These are phyloP conservation scores for Fusarium sp. DNA, from an alignment of 2,329 filamentous ascomycete genomes.

Conservation along the genomic window DNA sequence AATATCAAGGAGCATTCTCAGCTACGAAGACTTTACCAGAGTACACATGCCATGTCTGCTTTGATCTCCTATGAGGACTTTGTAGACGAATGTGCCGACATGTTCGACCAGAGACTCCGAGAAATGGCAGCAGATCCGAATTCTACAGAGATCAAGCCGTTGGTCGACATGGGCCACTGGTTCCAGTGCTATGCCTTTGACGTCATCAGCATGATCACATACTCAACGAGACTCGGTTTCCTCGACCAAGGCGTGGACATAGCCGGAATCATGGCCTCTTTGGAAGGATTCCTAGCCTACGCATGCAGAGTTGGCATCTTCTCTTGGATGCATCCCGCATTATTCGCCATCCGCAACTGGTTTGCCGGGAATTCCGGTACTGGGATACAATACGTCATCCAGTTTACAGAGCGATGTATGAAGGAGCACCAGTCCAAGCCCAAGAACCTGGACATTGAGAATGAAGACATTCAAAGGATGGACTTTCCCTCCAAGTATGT, in stretches of 20 bases:
- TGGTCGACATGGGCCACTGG: conserved; percentile 40
- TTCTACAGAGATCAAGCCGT: not conserved
- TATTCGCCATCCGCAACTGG: not conserved
- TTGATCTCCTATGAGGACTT: conserved; percentile 58
- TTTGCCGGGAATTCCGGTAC: not conserved
- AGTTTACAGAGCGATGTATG: not conserved
- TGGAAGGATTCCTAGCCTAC: not conserved
- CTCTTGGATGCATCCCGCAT: not conserved
- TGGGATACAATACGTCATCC: not conserved
- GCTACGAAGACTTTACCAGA: conserved; percentile 37
- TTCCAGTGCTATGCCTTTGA: conserved; percentile 59
- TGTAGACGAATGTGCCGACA: conserved; percentile 55
- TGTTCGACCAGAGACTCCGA: not conserved
- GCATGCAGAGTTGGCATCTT: not conserved
- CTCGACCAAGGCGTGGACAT: conserved; percentile 56
- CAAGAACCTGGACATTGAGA: not conserved
- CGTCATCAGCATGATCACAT: conserved; percentile 60
- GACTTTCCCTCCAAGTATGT: not conserved
- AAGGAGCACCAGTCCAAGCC: not conserved
- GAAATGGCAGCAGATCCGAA: not conserved
- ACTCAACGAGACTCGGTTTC: conserved; percentile 52
- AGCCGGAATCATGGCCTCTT: conserved; percentile 49
- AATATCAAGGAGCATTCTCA: not conserved
- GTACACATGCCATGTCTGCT: conserved; percentile 57
- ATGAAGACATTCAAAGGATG: not conserved